phyloP scores from a whole-genome alignment of 1,139 yeast genomes.

The Magnusiomyces paraingens region DNA sequence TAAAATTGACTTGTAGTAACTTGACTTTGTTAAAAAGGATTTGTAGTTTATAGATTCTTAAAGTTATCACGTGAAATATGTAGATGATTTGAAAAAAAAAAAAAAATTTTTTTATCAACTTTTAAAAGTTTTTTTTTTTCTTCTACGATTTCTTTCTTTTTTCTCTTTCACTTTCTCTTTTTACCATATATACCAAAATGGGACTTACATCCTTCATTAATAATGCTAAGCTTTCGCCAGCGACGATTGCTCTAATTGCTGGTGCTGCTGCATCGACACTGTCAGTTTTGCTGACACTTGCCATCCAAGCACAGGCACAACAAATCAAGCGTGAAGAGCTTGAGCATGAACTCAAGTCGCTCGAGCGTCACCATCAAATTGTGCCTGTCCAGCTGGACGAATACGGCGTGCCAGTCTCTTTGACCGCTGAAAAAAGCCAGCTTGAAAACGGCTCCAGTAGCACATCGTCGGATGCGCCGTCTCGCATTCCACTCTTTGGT shows the following conservation, averaged over 20 bases:
- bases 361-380: not conserved
- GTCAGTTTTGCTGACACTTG: conserved; percentile 19
- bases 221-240: conserved; percentile 11
- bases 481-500: too few species aligned
- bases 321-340: conserved; percentile 12
- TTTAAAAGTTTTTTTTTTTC: not conserved
- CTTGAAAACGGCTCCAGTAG: too few species aligned
- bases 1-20: too few species aligned
- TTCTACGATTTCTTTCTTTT: not conserved
- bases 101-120: not conserved
- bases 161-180: not conserved
- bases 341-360: conserved; percentile 11
- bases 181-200: conserved; percentile 4
- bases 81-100: not conserved
- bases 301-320: conserved; percentile 13
- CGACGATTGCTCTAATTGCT: conserved; percentile 14
- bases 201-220: conserved; percentile 1
- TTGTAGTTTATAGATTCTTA: too few species aligned
- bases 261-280: conserved; percentile 17
- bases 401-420: conserved; percentile 12
- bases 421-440: not conserved
- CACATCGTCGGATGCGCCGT: too few species aligned
- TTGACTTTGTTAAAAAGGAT: too few species aligned
- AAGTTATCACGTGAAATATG: too few species aligned
- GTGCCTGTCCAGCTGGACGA: conserved; percentile 15